Evolutionary conservation across 805 yeast genomes (phyloP).

Genomic region (Clavispora phyllophila): DNA sequence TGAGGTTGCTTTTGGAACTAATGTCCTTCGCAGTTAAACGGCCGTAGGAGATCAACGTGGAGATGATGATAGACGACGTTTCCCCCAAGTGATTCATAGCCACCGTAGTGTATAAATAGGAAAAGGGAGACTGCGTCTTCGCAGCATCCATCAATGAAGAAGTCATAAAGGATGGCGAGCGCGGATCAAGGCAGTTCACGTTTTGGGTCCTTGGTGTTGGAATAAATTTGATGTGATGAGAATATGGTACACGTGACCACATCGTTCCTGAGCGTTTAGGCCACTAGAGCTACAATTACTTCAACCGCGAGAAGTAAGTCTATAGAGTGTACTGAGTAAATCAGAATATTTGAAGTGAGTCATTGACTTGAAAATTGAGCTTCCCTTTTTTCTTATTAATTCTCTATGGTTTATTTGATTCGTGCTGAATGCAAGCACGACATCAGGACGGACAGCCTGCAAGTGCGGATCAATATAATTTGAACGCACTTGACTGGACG

Average conservation of each 20-base stretch:
- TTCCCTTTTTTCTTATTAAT: no score
- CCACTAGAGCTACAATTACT: no score
- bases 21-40: conserved; percentile 57
- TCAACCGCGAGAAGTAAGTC: no score
- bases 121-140: conserved; percentile 55
- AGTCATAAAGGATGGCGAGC: conserved; percentile 2
- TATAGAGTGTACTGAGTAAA: no score
- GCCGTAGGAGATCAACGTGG: conserved; percentile 62
- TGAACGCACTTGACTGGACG: no score
- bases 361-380: no score
- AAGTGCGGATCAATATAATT: no score
- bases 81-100: conserved; percentile 62
- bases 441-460: no score
- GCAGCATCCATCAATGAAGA: conserved; percentile 11
- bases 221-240: conserved; percentile 1
- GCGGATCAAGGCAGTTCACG: background rate
- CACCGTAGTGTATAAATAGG: conserved; percentile 52
- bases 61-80: conserved; percentile 59
- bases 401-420: no score
- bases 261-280: no score
- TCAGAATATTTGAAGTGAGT: no score
- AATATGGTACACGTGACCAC: background rate
- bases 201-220: background rate
- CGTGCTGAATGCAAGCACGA: no score
- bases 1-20: conserved; percentile 40